phyloP scores from a whole-genome alignment of 2,329 filamentous ascomycete genomes.

The Exserohilum turcica region DNA sequence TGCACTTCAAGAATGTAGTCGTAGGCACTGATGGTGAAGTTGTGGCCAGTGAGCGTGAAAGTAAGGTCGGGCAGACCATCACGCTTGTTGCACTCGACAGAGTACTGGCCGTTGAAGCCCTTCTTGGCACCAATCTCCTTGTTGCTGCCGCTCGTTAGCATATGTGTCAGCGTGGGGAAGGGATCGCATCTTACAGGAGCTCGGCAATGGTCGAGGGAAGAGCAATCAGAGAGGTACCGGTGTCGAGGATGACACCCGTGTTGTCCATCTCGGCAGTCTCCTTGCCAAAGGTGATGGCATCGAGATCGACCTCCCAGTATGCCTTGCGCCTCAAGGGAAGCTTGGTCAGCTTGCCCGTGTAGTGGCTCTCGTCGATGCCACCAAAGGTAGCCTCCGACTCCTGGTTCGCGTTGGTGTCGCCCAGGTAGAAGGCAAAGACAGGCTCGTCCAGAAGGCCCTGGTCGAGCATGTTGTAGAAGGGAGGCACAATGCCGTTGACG shows the following conservation, averaged over 20 bases:
- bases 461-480: conserved; percentile 94
- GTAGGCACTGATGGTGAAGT: conserved; percentile 85
- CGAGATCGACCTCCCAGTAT: conserved; percentile 98
- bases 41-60: conserved; percentile 86
- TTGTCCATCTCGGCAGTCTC: conserved; percentile 86
- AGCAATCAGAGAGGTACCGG: conserved; percentile 95
- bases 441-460: conserved; percentile 89
- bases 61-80: conserved; percentile 85
- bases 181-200: conserved; percentile 67
- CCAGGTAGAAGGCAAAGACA: conserved; percentile 96
- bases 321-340: conserved; percentile 97
- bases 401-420: conserved; percentile 70
- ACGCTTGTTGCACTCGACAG: conserved; percentile 84
- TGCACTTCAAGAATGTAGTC: conserved; percentile 97
- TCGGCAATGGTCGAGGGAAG: conserved; percentile 90
- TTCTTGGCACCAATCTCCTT: conserved; percentile 98
- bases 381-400: conserved; percentile 90
- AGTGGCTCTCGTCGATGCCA: conserved; percentile 81
- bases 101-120: conserved; percentile 96
- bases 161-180: not conserved
- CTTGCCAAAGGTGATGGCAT: conserved; percentile 87
- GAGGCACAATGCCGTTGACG: conserved; percentile 93
- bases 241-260: conserved; percentile 97
- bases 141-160: conserved; percentile 61
- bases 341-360: conserved; percentile 84